Evolutionary conservation across 106 monocot genomes (phyloP).

Genomic region (Dendrobium chrysotoxum): DNA sequence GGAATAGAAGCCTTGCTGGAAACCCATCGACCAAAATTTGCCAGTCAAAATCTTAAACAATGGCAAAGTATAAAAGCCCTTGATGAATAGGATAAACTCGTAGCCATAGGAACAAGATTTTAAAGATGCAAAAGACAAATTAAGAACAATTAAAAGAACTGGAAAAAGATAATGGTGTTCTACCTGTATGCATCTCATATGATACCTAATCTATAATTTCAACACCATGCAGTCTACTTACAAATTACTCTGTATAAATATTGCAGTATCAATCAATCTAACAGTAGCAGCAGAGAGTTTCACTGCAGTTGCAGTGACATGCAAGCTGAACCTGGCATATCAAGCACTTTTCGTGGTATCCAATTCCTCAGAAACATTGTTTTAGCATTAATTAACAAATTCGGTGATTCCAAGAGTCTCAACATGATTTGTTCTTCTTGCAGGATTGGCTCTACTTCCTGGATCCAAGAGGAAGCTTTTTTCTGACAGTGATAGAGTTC

Average conservation of each 20-base stretch:
- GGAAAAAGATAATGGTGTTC: no score
- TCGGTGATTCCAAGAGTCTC: neutral
- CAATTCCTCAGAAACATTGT: neutral
- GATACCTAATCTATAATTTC: no score
- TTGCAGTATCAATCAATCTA: conserved; percentile 28
- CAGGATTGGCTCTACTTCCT: conserved; percentile 56
- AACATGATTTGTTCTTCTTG: neutral
- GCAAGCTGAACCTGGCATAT: conserved; percentile 37
- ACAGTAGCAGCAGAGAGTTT: conserved; percentile 20
- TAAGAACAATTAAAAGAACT: no score
- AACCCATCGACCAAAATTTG: no score
- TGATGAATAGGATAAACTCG: no score
- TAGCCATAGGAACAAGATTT: no score
- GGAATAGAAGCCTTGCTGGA: no score
- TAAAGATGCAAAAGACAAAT: no score
- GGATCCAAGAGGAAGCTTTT: conserved; percentile 59
- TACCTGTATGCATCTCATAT: no score
- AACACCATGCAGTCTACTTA: neutral
- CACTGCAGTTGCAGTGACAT: conserved; percentile 25
- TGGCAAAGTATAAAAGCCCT: no score
- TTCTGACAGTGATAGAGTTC: conserved; percentile 2
- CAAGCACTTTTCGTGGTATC: conserved; percentile 42
- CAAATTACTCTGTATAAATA: neutral
- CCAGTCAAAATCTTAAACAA: no score
- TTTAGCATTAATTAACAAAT: neutral